Base-by-base conservation (phyloP, 1,139 yeast species). In the Pneumocystis carinii region DNA sequence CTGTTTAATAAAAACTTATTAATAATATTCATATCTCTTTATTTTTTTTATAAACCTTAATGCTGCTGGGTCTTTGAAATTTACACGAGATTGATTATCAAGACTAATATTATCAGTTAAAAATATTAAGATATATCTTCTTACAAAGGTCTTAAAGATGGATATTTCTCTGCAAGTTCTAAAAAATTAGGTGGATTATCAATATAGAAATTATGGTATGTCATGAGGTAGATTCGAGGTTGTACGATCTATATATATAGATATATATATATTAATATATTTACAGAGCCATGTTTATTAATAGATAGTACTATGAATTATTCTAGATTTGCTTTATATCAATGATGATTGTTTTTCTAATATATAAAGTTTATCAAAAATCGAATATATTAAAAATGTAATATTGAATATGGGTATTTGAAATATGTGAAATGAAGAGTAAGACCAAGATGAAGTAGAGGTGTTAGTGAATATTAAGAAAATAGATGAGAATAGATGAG, bases 1-100 rank as follows among this genome's bases (percentile, higher is more conserved):
- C 68, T 66, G 19, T 57, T 27, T 39, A 24, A 38, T 37, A n/a
- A 32, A 7, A 32, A 1, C n/a, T 36, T 19, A 37, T 15, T 62
- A 15, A 17, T 19, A 57, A 19, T 2, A 10, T 8, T n/a, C 10
- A 7, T 14, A 35, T 37, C 17, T 19, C 6, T 37, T 62, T 3
- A 42, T 12, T 8, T 10, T 19, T 8, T 12, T 24, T 24, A 37
- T n/a, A 42, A 48, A 66, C 68, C 66, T 56, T n/a, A 65, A 62
- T 5, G 70, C 70, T 7, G 59, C 61, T 24, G 66, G 64, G 32
- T 68, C 62, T 6, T 59, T 59, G 58, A 68, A 68, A 42, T 68
- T 68, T 19, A 68, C 36, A 14, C 24, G 36, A 38, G 62, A 59
- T 35, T 64, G 62, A 57, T 32, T 27, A 24, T 19, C 41, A 39